phyloP scores from a whole-genome alignment of 305 asterid species.

The Petunia hybrid region DNA sequence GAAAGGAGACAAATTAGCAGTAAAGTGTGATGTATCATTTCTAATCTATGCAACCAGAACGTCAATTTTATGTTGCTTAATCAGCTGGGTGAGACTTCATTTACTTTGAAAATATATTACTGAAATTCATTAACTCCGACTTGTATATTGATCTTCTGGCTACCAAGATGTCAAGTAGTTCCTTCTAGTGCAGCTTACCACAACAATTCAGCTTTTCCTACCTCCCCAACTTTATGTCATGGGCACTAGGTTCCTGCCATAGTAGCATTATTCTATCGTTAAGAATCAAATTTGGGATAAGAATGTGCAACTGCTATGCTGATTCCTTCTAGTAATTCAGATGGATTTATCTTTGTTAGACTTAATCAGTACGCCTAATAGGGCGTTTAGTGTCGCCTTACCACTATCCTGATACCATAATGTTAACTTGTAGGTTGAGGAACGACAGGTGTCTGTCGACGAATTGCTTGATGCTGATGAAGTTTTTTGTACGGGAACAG shows the following conservation, averaged over 20 bases:
- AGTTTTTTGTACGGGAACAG: slow-evolving; percentile 98
- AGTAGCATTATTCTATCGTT: background rate
- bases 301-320: background rate
- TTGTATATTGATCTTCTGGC: background rate
- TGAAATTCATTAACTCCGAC: background rate
- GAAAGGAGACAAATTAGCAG: background rate
- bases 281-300: background rate
- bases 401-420: background rate
- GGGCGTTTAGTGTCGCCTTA: background rate
- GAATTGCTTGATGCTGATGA: slow-evolving; percentile 97
- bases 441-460: slow-evolving; percentile 75
- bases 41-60: background rate
- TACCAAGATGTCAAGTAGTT: background rate
- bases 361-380: background rate
- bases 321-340: background rate
- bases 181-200: background rate
- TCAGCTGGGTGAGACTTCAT: background rate
- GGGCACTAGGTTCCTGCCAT: background rate
- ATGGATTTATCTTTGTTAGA: background rate
- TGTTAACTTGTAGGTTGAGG: slow-evolving; percentile 69
- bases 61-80: background rate
- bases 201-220: background rate
- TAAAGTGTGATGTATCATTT: background rate
- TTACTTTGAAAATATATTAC: background rate
- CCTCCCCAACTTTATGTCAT: background rate